Percentiles rank a stretch among this genome's conserved stretches.
phyloP scores from a whole-genome alignment of 495 filamentous ascomycete genomes.

The Penicillium turbatum region DNA sequence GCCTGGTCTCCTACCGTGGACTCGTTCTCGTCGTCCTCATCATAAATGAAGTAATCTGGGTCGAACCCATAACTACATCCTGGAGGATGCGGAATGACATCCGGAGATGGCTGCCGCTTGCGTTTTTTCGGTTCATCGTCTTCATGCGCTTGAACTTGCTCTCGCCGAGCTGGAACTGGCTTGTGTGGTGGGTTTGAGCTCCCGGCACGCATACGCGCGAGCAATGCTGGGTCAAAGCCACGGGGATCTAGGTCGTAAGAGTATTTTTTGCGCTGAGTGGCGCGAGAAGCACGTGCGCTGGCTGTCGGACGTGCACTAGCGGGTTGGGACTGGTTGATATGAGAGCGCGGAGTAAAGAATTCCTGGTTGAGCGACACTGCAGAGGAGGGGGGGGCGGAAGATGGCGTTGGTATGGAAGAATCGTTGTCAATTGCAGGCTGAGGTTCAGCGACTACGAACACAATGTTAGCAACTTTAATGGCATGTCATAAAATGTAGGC shows the following conservation, averaged over 20 bases:
- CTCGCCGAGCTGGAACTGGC: neutral
- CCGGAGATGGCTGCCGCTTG: slow-evolving; percentile 39
- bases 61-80: slow-evolving; percentile 45
- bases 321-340: neutral
- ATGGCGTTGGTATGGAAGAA: neutral
- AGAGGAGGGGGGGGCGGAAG: neutral
- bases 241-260: slow-evolving; percentile 2
- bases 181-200: neutral
- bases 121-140: slow-evolving; percentile 31
- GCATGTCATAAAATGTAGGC: neutral
- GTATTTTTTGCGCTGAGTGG: neutral
- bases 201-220: slow-evolving; percentile 2
- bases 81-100: slow-evolving; percentile 43
- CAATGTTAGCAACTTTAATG: neutral
- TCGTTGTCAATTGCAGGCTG: neutral
- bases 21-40: slow-evolving; percentile 30
- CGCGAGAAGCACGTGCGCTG: neutral
- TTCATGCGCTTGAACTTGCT: neutral
- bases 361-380: neutral
- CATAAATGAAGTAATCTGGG: slow-evolving; percentile 39
- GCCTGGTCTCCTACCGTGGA: slow-evolving; percentile 18
- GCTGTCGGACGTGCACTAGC: neutral
- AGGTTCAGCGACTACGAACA: slow-evolving; percentile 2
- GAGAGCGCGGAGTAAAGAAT: neutral
- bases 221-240: slow-evolving; percentile 4